phyloP scores from a whole-genome alignment of 2,329 filamentous ascomycete species.

The Amauroascus niger region DNA sequence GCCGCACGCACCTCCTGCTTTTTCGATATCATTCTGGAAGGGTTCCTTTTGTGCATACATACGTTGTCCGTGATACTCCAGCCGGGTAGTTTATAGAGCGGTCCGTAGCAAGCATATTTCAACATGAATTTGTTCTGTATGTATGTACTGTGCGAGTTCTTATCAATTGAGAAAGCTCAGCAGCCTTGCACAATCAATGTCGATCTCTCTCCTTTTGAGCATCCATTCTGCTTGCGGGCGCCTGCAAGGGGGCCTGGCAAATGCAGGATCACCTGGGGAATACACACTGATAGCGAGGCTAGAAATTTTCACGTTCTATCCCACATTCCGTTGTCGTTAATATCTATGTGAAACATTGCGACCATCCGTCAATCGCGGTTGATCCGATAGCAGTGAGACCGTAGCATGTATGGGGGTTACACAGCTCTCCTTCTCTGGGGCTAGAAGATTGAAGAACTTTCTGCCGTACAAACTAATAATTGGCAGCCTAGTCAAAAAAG shows the following conservation, averaged over 20 bases:
- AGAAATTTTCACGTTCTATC: too few species aligned
- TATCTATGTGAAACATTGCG: neutral
- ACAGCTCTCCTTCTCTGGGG: neutral
- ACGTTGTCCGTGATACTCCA: neutral
- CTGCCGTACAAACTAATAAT: neutral
- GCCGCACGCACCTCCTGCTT: neutral
- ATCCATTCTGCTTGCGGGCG: neutral
- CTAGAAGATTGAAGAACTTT: neutral
- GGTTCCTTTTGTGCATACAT: too few species aligned
- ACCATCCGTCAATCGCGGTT: neutral
- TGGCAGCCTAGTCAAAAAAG: neutral
- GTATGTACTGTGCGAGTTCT: too few species aligned
- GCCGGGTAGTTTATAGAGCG: too few species aligned
- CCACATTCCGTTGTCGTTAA: too few species aligned
- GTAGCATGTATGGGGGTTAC: slow-evolving; percentile 1
- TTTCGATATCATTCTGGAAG: neutral
- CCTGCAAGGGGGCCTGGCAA: neutral
- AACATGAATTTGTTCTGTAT: too few species aligned
- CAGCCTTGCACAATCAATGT: too few species aligned
- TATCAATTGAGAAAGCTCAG: too few species aligned
- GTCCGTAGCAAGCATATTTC: too few species aligned
- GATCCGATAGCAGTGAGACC: neutral
- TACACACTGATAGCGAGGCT: too few species aligned
- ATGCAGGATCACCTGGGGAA: too few species aligned
- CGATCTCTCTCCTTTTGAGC: too few species aligned